phyloP scores from a whole-genome alignment of 2,329 filamentous ascomycete genomes.

The Mycosphaerella sp. region DNA sequence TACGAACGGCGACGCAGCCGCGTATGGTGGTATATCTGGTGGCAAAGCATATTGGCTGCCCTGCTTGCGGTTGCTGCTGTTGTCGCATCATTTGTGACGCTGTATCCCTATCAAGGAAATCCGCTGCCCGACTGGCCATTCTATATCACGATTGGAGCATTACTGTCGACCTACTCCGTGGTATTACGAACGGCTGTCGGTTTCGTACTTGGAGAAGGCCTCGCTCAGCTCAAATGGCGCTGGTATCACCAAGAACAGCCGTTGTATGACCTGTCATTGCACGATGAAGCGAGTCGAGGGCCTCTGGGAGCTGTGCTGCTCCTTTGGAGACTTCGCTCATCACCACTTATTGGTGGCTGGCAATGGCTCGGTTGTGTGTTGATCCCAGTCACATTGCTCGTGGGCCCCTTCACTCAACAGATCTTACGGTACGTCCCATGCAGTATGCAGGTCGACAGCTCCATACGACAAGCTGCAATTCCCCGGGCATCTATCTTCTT shows the following conservation, averaged over 20 bases:
- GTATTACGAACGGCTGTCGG: constrained; percentile 7
- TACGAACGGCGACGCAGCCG: too few relatives aligned
- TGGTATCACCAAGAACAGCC: constrained; percentile 9
- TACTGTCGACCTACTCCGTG: constrained; percentile 12
- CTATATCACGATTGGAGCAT: constrained; percentile 8
- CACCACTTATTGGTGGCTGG: constrained; percentile 5
- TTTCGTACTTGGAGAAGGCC: constrained; percentile 9
- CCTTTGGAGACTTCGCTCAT: not conserved
- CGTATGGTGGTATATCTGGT: too few relatives aligned
- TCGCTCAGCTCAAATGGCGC: constrained; percentile 13
- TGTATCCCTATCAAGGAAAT: constrained; percentile 11
- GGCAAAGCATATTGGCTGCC: too few relatives aligned
- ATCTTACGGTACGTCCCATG: constrained; percentile 14
- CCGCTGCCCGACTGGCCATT: constrained; percentile 13
- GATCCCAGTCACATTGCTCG: constrained; percentile 1
- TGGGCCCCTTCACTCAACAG: constrained; percentile 13
- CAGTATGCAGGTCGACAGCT: not conserved
- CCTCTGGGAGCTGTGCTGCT: constrained; percentile 8
- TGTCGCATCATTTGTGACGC: constrained; percentile 7
- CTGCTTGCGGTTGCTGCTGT: not conserved
- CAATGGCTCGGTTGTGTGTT: constrained; percentile 15
- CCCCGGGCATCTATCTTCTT: constrained; percentile 10
- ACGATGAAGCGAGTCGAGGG: constrained; percentile 1
- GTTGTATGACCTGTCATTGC: constrained; percentile 6
- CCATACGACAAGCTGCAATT: not conserved